Evolutionary conservation across 495 filamentous ascomycete species (phyloP).

Genomic region (Cercophora sp.): DNA sequence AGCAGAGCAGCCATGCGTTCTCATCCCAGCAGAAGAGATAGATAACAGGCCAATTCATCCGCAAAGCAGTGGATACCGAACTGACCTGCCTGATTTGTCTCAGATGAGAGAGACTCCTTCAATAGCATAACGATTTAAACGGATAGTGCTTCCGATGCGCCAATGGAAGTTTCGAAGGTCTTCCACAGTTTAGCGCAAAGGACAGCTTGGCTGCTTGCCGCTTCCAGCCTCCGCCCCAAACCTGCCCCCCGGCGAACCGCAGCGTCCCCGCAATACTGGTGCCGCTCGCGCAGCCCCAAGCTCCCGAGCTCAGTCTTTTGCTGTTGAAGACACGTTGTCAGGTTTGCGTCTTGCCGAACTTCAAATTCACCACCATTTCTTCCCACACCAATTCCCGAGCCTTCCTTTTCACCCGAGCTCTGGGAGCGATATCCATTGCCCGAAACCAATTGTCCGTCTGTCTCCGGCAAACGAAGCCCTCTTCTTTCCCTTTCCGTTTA

Average conservation of each 20-base stretch:
- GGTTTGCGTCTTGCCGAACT: constrained; percentile 21
- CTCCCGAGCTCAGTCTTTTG: constrained; percentile 19
- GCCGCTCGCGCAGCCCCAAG: constrained; percentile 17
- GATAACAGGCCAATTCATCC: too few relatives aligned
- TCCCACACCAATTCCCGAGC: constrained; percentile 22
- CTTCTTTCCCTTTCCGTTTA: constrained; percentile 12
- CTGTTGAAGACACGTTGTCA: constrained; percentile 36
- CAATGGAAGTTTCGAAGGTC: constrained; percentile 26
- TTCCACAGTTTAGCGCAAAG: constrained; percentile 16
- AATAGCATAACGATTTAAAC: constrained; percentile 15
- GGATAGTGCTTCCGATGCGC: constrained; percentile 10
- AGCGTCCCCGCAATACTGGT: constrained; percentile 20
- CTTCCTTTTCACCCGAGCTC: constrained; percentile 37
- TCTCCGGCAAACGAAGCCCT: constrained; percentile 20
- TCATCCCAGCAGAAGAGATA: too few relatives aligned
- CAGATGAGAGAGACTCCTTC: neutral
- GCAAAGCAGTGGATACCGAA: neutral
- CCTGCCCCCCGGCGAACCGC: too few relatives aligned
- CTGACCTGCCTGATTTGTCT: neutral
- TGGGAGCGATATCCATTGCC: constrained; percentile 39
- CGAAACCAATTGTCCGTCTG: constrained; percentile 16
- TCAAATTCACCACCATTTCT: constrained; percentile 34
- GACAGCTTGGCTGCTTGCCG: constrained; percentile 9
- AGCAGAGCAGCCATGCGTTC: too few relatives aligned
- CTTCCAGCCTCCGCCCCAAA: constrained; percentile 14